A percentile compares a stretch with the other conserved stretches of the same genome.
Conservation (phyloP, 495 filamentous ascomycete genomes). For the Symbiotaphrina buchneri region DNA sequence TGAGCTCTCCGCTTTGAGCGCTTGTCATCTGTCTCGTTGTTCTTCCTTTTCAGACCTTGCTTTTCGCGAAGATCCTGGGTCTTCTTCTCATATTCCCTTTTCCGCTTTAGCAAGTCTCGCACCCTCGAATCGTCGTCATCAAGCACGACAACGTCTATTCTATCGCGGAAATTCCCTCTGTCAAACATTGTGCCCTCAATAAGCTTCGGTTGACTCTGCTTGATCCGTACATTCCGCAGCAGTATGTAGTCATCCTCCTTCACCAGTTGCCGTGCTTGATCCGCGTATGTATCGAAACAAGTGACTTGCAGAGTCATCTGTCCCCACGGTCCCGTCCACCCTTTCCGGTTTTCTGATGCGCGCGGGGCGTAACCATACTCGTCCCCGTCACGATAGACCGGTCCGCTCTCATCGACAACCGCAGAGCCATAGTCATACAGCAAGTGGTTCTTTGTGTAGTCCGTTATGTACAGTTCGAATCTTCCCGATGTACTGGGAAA, state of each 20-base stretch:
- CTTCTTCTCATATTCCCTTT: slow-evolving; percentile 33
- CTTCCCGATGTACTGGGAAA: slow-evolving; percentile 23
- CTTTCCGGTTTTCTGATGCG: slow-evolving; percentile 10
- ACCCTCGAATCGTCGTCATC: slow-evolving; percentile 25
- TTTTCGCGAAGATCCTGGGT: slow-evolving; percentile 9
- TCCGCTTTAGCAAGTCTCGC: slow-evolving; percentile 37
- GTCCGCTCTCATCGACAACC: slow-evolving; percentile 12
- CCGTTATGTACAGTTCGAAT: slow-evolving; percentile 53
- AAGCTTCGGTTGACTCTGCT: slow-evolving; percentile 20
- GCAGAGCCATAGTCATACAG: slow-evolving; percentile 34
- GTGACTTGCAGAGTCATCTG: slow-evolving; percentile 50
- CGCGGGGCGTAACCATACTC: slow-evolving; percentile 18
- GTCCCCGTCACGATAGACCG: slow-evolving; percentile 29
- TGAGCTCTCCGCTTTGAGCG: too few relatives aligned
- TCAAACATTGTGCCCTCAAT: slow-evolving; percentile 47
- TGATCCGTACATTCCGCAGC: slow-evolving; percentile 54
- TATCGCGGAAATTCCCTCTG: slow-evolving; percentile 34
- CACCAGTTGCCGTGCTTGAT: slow-evolving; percentile 28
- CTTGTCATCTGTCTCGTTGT: too few relatives aligned
- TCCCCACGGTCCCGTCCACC: slow-evolving; percentile 67
- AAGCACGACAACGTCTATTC: slow-evolving; percentile 28
- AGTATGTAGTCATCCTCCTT: slow-evolving; percentile 33
- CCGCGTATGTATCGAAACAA: slow-evolving; percentile 46
- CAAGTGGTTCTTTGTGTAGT: slow-evolving; percentile 51
- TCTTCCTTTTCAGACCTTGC: slow-evolving; percentile 15